Conservation (phyloP, 202 grass and related monocot species). For the Elaeis oleifera region DNA sequence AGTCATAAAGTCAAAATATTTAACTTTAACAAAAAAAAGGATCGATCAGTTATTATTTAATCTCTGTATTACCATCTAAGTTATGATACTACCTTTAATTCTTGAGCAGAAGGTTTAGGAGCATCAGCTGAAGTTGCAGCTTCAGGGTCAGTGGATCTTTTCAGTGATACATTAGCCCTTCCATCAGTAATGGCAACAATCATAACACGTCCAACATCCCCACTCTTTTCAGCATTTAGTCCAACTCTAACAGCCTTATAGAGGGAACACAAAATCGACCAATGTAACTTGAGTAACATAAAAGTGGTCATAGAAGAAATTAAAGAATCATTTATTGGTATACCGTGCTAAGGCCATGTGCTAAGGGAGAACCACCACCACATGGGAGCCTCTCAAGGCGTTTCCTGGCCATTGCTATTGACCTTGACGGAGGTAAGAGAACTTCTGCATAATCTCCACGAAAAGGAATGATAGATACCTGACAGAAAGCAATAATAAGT, state of each 20-base stretch:
- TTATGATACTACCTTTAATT: constrained; percentile 58
- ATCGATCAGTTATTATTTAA: too few relatives aligned
- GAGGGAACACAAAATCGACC: constrained; percentile 7
- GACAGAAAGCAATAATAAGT: constrained; percentile 12
- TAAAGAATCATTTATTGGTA: constrained; percentile 16
- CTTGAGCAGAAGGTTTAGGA: constrained; percentile 80
- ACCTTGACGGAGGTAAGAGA: constrained; percentile 91
- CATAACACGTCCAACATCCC: constrained; percentile 96
- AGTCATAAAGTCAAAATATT: too few relatives aligned
- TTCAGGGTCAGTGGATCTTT: constrained; percentile 90
- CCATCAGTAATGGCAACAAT: constrained; percentile 97
- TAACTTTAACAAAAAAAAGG: too few relatives aligned
- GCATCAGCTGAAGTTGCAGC: constrained; percentile 52
- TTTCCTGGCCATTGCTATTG: constrained; percentile 96
- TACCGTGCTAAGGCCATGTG: constrained; percentile 95
- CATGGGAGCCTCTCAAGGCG: constrained; percentile 95
- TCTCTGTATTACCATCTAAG: too few relatives aligned
- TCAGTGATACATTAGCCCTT: constrained; percentile 90
- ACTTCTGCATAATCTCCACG: constrained; percentile 99
- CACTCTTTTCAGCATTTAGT: constrained; percentile 96
- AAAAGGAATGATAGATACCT: constrained; percentile 97
- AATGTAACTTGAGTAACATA: constrained; percentile 10
- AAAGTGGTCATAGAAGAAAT: constrained; percentile 9
- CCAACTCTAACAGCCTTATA: constrained; percentile 94
- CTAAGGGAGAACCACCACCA: constrained; percentile 93